Conservation (phyloP, 2,329 filamentous ascomycete genomes). For the Fusarium sp. region DNA sequence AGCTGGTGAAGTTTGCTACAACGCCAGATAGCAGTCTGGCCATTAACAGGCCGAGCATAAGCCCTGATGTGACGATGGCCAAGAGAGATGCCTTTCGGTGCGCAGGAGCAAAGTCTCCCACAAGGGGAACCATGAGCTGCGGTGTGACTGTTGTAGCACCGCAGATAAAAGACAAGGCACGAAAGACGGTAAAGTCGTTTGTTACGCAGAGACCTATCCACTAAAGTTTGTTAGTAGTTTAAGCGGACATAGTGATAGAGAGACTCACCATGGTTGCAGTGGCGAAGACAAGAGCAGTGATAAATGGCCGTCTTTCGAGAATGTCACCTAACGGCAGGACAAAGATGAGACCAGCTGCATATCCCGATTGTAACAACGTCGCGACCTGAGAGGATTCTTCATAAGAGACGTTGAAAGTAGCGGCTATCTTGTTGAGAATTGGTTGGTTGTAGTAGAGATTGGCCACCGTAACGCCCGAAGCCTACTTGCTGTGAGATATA, state of each 20-base stretch:
- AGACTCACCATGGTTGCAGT: slow-evolving; percentile 76
- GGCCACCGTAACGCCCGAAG: slow-evolving; percentile 78
- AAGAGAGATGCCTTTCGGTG: slow-evolving; percentile 78
- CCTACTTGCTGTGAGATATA: slow-evolving; percentile 52
- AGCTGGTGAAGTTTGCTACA: slow-evolving; percentile 79
- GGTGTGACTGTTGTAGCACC: slow-evolving; percentile 87
- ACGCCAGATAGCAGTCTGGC: slow-evolving; percentile 83
- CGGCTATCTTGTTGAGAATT: slow-evolving; percentile 81
- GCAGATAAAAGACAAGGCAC: slow-evolving; percentile 78
- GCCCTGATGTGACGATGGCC: slow-evolving; percentile 81
- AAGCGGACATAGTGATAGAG: background rate
- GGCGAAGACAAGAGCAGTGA: slow-evolving; percentile 75
- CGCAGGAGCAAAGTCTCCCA: slow-evolving; percentile 82
- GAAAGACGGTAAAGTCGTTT: slow-evolving; percentile 73
- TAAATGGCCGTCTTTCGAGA: slow-evolving; percentile 77
- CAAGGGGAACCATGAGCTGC: slow-evolving; percentile 83
- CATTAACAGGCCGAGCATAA: slow-evolving; percentile 82
- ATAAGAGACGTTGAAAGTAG: slow-evolving; percentile 78
- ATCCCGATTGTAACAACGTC: slow-evolving; percentile 84
- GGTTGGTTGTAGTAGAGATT: slow-evolving; percentile 89
- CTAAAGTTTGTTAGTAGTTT: slow-evolving; percentile 46
- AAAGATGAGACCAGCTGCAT: slow-evolving; percentile 80
- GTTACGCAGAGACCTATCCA: slow-evolving; percentile 83
- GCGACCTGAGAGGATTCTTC: slow-evolving; percentile 78
- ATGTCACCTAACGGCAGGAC: slow-evolving; percentile 83